Evolutionary conservation across 306 rosid species (phyloP), one percentile per base, ranked within the genome.

Genomic region (Pterocarpus macrocarpus): DNA sequence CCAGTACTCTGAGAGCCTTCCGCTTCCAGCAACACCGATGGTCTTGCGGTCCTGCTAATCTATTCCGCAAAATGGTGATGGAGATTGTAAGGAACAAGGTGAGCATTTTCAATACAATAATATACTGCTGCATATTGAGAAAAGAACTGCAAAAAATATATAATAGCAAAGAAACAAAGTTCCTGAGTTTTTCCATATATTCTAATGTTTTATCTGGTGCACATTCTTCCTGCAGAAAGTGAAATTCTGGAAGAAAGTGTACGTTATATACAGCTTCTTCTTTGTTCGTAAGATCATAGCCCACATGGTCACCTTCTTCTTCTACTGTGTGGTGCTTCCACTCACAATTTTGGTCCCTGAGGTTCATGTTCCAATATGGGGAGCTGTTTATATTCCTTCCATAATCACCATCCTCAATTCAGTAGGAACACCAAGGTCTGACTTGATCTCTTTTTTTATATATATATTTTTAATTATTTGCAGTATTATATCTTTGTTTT

Each of bases 41-140:
- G 97, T 92, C 97, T 7, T 90, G 97, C 76, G 97, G 97, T 57
- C 97, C 97, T 66, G 95, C 97, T 16, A 92, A 92, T 88, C 88
- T 92, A 12, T 92, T 92, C 66, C 85, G 97, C 88, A 92, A 92
- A 85, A 92, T 92, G 97, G 94, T 82, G 73, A 88, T 89, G 94
- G 97, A 92, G 71, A 92, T 90, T 34, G 77, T 90, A 33, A 83
- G 71, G 85, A 92, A 88, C 75, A 92, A 92, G 97, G 97, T 92
- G 32, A n/a, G 79, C 58, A 38, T 79, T 63, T 44, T 30, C 15
- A 62, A 65, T 47, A 47, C 47, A 43, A 8, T 69, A 22, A 56
- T 38, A 3, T 2, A 28, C 34, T 74, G 30, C 10, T 64, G 8
- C 33, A 62, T 5, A 61, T 75, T 32, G 22, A 2, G 41, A 38